phyloP scores from a whole-genome alignment of 192 early-diverging fungal genomes.

The Anaeromyces robustus region DNA sequence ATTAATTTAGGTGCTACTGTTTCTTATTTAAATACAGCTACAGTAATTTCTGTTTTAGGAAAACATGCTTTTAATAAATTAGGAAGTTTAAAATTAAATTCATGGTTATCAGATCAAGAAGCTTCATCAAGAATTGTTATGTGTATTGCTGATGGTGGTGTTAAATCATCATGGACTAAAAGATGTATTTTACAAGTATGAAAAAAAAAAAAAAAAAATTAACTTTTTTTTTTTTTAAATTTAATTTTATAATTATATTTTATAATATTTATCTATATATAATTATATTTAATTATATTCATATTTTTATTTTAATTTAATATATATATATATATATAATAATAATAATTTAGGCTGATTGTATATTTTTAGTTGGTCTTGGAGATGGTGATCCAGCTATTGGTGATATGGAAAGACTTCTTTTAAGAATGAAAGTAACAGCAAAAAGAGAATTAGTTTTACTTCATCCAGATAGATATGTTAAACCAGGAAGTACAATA shows the following conservation, averaged over 20 bases:
- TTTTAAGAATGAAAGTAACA: conserved; percentile 90
- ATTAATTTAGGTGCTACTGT: conserved; percentile 42
- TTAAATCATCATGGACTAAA: conserved; percentile 81
- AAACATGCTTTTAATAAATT: conserved; percentile 81
- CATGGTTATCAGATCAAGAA: conserved; percentile 91
- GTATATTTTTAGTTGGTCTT: conserved; percentile 82
- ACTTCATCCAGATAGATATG: conserved; percentile 61
- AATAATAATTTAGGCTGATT: conserved; percentile 58
- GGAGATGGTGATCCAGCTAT: conserved; percentile 78
- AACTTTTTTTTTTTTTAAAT: too few species aligned
- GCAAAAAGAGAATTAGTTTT: conserved; percentile 94
- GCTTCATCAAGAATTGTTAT: conserved; percentile 72
- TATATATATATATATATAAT: conserved; percentile 1
- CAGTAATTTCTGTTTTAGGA: conserved; percentile 66
- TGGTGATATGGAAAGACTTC: conserved; percentile 80
- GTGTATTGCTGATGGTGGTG: conserved; percentile 88
- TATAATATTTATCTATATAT: too few species aligned
- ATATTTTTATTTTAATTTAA: neutral
- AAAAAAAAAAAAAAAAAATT: too few species aligned
- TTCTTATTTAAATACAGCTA: conserved; percentile 62
- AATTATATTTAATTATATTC: too few species aligned
- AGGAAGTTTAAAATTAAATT: conserved; percentile 79
- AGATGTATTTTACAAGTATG: conserved; percentile 74
- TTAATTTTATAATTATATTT: too few species aligned
- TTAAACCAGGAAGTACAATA: conserved; percentile 67